Evolutionary conservation across 1,284 basidiomycete species (phyloP).

Genomic region (Athelia sp.): DNA sequence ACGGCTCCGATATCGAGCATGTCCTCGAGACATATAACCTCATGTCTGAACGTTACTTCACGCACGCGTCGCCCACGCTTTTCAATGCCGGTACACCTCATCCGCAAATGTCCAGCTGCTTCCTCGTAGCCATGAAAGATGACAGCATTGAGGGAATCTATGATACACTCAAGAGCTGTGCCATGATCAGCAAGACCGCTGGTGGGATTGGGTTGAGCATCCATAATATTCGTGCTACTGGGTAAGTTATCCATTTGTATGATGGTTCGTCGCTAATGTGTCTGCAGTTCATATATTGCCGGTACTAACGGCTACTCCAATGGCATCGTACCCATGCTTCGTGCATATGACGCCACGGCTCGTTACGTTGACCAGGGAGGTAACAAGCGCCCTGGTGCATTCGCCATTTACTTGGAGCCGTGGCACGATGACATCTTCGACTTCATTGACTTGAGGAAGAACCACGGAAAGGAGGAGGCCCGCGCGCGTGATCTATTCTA

Average conservation of each 20-base stretch:
- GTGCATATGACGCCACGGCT: conserved; percentile 97
- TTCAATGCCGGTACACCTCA: conserved; percentile 98
- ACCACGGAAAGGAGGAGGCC: conserved; percentile 98
- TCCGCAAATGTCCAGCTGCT: conserved; percentile 95
- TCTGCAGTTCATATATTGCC: conserved; percentile 75
- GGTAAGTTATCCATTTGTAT: conserved; percentile 41
- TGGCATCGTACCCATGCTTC: conserved; percentile 99
- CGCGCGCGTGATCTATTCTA: conserved; percentile 98
- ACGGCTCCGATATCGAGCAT: conserved; percentile 86
- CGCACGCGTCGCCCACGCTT: conserved; percentile 95
- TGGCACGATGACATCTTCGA: conserved; percentile 99
- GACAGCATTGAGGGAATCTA: conserved; percentile 99
- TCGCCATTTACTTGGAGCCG: conserved; percentile 96
- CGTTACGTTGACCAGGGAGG: conserved; percentile 99
- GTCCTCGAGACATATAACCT: conserved; percentile 91
- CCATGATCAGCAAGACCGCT: conserved; percentile 99
- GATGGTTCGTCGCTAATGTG: conserved; percentile 7
- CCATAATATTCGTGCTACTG: conserved; percentile 96
- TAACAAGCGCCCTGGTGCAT: conserved; percentile 98
- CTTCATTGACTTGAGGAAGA: conserved; percentile 97
- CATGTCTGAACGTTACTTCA: conserved; percentile 97
- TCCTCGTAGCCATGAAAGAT: conserved; percentile 97
- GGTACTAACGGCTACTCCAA: conserved; percentile 98
- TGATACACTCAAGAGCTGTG: conserved; percentile 97
- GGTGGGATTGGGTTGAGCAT: conserved; percentile 97